Percentiles rank a stretch among this genome's conserved stretches.
Conservation (phyloP, 176 grass and related monocot species). For the Phyllostachys edulis region DNA sequence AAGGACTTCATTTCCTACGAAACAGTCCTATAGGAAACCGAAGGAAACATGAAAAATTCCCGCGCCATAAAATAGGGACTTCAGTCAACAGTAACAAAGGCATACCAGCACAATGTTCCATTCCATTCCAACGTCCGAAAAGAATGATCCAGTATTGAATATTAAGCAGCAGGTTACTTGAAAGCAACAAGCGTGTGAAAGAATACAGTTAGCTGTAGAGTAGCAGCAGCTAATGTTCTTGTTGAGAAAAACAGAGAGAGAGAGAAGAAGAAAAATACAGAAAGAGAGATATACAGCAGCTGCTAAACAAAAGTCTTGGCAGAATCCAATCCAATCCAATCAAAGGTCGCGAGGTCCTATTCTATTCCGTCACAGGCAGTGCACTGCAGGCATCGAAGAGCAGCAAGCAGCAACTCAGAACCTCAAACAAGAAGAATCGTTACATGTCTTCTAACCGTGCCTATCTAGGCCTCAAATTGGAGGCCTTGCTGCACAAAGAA, state of each 20-base stretch:
- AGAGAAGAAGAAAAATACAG: background rate
- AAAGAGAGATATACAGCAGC: conserved; percentile 4
- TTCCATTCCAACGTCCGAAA: background rate
- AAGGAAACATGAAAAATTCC: too few relatives aligned
- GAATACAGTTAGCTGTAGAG: conserved; percentile 51
- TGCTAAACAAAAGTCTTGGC: conserved; percentile 14
- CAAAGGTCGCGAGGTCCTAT: conserved; percentile 34
- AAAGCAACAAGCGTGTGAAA: conserved; percentile 35
- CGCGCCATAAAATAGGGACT: background rate
- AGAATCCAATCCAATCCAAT: conserved; percentile 5
- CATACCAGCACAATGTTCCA: background rate
- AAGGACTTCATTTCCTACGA: too few relatives aligned
- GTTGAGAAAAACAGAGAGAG: background rate
- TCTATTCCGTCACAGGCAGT: conserved; percentile 16
- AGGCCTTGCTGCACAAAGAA: conserved; percentile 56
- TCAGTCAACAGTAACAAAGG: background rate
- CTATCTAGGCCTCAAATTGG: conserved; percentile 49
- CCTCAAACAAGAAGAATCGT: conserved; percentile 35
- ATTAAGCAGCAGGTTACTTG: conserved; percentile 26
- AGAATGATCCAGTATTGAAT: conserved; percentile 24
- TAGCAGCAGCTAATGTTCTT: conserved; percentile 29
- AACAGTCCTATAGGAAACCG: too few relatives aligned
- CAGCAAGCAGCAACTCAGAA: conserved; percentile 35
- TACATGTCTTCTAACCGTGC: conserved; percentile 35
- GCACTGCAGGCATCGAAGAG: conserved; percentile 37